Conservation (phyloP, 2,329 filamentous ascomycete genomes). For the Stagonosporopsis chrysanthemi region DNA sequence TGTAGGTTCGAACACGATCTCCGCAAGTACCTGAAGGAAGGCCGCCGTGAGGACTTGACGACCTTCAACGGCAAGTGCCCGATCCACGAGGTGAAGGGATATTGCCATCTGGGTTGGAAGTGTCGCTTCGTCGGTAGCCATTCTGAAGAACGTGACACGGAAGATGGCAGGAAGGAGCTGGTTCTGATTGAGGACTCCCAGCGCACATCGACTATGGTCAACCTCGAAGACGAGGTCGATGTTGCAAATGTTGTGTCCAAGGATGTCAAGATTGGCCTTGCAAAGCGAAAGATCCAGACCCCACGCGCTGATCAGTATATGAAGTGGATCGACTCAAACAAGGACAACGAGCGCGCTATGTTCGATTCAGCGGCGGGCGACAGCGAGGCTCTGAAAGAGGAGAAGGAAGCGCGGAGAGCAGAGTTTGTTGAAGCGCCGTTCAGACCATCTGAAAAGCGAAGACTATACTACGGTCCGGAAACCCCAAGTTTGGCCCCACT, state of each 20-base stretch:
- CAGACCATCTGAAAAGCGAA: conserved; percentile 89
- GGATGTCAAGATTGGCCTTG: conserved; percentile 75
- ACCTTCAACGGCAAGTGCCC: conserved; percentile 83
- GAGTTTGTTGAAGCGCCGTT: conserved; percentile 86
- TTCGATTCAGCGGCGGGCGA: conserved; percentile 48
- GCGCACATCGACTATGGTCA: conserved; percentile 55
- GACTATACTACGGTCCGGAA: conserved; percentile 91
- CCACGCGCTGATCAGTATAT: conserved; percentile 78
- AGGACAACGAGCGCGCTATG: conserved; percentile 45
- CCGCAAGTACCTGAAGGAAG: conserved; percentile 81
- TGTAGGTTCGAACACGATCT: conserved; percentile 87
- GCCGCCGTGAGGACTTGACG: conserved; percentile 79
- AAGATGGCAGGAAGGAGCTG: conserved; percentile 84
- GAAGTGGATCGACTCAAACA: conserved; percentile 76
- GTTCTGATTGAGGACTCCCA: conserved; percentile 69
- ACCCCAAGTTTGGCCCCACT: conserved; percentile 93
- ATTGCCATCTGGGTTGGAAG: conserved; percentile 88
- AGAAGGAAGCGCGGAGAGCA: conserved; percentile 73
- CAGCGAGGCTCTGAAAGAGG: conserved; percentile 39
- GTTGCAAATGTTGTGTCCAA: conserved; percentile 78
- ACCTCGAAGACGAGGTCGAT: conserved; percentile 61
- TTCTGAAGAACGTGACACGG: conserved; percentile 77
- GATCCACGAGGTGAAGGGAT: conserved; percentile 77
- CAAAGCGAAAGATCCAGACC: conserved; percentile 73
- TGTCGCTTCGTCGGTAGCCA: conserved; percentile 91